phyloP scores from a whole-genome alignment of 176 grass and related monocot species.

The Musa troglodytarum region DNA sequence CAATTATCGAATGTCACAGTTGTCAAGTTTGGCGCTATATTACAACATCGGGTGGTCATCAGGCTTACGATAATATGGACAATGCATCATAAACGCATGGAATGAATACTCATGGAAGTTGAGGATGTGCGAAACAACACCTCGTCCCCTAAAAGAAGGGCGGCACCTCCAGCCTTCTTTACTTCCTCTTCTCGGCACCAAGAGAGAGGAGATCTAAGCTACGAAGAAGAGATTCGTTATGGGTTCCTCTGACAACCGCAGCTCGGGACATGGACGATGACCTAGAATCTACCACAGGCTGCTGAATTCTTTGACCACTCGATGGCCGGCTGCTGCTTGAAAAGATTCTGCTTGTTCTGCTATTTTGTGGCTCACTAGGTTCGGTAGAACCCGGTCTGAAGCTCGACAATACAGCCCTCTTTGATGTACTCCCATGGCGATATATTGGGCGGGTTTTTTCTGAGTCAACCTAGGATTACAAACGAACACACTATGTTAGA shows the following conservation, averaged over 20 bases:
- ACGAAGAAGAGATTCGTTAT: slow-evolving; percentile 40
- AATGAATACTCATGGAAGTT: background rate
- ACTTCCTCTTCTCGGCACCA: slow-evolving; percentile 52
- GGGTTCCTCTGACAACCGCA: slow-evolving; percentile 46
- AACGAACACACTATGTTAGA: background rate
- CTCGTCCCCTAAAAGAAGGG: background rate
- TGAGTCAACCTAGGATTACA: slow-evolving; percentile 1
- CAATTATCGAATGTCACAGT: background rate
- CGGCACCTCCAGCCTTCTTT: background rate
- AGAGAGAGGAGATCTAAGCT: slow-evolving; percentile 62
- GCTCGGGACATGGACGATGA: slow-evolving; percentile 50
- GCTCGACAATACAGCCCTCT: slow-evolving; percentile 44
- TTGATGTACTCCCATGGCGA: slow-evolving; percentile 52
- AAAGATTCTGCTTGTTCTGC: slow-evolving; percentile 50
- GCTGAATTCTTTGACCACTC: slow-evolving; percentile 43
- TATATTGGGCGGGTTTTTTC: slow-evolving; percentile 43
- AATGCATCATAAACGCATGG: background rate
- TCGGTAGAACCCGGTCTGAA: slow-evolving; percentile 42
- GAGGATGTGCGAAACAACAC: background rate
- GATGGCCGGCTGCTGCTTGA: slow-evolving; percentile 57
- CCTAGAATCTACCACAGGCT: slow-evolving; percentile 32
- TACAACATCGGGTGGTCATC: slow-evolving; percentile 7
- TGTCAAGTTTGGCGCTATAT: background rate
- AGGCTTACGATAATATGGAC: background rate
- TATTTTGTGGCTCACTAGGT: slow-evolving; percentile 43